Conservation (phyloP, 1,139 yeast genomes). For the Spencermartinsiella ligniputridi region DNA sequence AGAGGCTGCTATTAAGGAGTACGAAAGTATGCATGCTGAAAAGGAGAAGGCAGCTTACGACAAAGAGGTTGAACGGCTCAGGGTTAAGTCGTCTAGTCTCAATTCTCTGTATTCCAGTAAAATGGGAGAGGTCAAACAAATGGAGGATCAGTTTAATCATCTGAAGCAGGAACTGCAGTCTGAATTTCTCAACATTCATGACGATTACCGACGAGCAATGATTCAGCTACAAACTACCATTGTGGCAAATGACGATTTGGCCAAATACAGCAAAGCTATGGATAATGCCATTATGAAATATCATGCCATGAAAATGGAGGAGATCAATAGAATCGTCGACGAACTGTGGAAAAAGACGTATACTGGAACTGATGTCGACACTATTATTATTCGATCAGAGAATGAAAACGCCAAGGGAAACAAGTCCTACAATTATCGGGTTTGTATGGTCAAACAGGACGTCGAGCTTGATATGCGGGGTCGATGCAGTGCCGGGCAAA, state of each 20-base stretch:
- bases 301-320: constrained; percentile 88
- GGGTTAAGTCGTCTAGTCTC: constrained; percentile 51
- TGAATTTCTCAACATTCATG: constrained; percentile 68
- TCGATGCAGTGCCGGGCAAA: constrained; percentile 96
- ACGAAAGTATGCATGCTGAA: constrained; percentile 62
- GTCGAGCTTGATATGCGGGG: constrained; percentile 97
- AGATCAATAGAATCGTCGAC: constrained; percentile 79
- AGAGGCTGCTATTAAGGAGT: constrained; percentile 36
- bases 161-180: constrained; percentile 56
- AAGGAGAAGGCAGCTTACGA: constrained; percentile 61
- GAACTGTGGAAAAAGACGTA: constrained; percentile 94
- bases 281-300: constrained; percentile 93
- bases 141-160: constrained; percentile 63
- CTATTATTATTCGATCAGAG: constrained; percentile 82
- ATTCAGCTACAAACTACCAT: constrained; percentile 72
- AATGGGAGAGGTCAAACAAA: constrained; percentile 80
- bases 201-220: constrained; percentile 63
- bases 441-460: constrained; percentile 90
- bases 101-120: constrained; percentile 72
- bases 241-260: constrained; percentile 79
- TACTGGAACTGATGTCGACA: constrained; percentile 92
- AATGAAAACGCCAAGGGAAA: constrained; percentile 50
- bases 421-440: constrained; percentile 83
- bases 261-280: constrained; percentile 75
- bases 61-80: constrained; percentile 49